A percentile compares a stretch with the other conserved stretches of the same genome.
Evolutionary conservation across 1,284 basidiomycete genomes (phyloP).

Genomic region (Rhizoctonia solani): DNA sequence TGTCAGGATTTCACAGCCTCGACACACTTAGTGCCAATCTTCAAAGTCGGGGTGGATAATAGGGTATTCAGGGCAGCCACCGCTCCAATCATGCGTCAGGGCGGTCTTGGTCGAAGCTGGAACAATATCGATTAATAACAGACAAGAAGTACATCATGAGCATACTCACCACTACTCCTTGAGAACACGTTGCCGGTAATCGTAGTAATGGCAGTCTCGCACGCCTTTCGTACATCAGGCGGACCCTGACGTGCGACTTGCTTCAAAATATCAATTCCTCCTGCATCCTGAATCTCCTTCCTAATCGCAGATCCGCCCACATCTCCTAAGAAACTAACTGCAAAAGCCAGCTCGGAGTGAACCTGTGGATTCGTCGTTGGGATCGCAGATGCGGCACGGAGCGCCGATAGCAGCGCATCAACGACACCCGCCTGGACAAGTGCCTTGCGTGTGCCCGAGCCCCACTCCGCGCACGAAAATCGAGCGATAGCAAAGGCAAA

Average conservation of each 20-base stretch:
- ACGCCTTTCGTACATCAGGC: constrained; percentile 35
- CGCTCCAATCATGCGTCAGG: constrained; percentile 36
- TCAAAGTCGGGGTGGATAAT: constrained; percentile 29
- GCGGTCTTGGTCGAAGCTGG: constrained; percentile 37
- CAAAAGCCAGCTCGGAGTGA: constrained; percentile 37
- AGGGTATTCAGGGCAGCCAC: constrained; percentile 36
- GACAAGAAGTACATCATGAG: neutral
- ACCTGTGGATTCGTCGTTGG: constrained; percentile 34
- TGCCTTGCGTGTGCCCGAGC: constrained; percentile 35
- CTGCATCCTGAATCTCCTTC: constrained; percentile 38
- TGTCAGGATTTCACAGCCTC: too few relatives aligned
- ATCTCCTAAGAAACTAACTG: constrained; percentile 36
- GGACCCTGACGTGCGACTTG: constrained; percentile 32
- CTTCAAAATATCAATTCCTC: constrained; percentile 38
- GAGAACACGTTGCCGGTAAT: constrained; percentile 39
- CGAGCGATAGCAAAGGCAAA: constrained; percentile 39
- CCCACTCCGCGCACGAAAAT: constrained; percentile 38
- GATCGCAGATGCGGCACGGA: constrained; percentile 35
- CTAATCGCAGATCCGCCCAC: constrained; percentile 36
- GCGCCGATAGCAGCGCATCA: constrained; percentile 35
- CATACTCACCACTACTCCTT: constrained; percentile 36
- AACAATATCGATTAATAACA: neutral
- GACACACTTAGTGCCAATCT: neutral
- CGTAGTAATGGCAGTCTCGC: constrained; percentile 36
- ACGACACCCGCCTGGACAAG: constrained; percentile 38